Evolutionary conservation across 2,329 filamentous ascomycete genomes (phyloP).

Genomic region (Corniculantispora saksenae): DNA sequence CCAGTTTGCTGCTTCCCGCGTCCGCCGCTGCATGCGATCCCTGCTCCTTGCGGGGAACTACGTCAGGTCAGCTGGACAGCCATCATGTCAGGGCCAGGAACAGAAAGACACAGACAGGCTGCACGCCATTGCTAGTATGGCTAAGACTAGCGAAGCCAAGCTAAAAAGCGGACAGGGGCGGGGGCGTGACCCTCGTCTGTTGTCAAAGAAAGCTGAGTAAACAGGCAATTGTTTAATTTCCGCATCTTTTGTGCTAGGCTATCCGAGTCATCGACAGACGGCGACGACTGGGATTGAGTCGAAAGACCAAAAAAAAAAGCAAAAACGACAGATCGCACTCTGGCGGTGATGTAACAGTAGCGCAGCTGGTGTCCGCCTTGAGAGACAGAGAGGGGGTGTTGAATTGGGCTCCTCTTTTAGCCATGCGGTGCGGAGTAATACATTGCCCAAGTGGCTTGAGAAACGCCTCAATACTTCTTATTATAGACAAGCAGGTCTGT

Average conservation of each 20-base stretch:
- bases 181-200: not conserved
- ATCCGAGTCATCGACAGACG: not conserved
- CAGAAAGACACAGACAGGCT: not conserved
- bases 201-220: too few species aligned
- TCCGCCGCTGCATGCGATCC: not conserved
- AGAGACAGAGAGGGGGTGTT: not conserved
- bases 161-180: constrained; percentile 6
- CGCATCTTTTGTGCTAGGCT: not conserved
- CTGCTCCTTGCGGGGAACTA: constrained; percentile 9
- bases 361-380: not conserved
- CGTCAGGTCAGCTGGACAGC: constrained; percentile 17
- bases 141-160: not conserved
- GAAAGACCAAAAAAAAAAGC: not conserved
- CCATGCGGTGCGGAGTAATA: constrained; percentile 7
- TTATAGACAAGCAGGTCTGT: too few species aligned
- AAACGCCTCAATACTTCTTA: not conserved
- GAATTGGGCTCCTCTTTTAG: not conserved
- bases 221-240: not conserved
- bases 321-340: constrained; percentile 9
- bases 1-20: not conserved
- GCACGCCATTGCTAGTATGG: too few species aligned
- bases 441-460: not conserved
- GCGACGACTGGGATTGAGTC: not conserved
- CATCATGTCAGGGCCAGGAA: constrained; percentile 20
- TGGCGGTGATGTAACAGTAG: constrained; percentile 6